Percentiles rank a stretch among this genome's conserved stretches.
Conservation (phyloP, 2,329 filamentous ascomycete species). For the Didymella arachidicola region DNA sequence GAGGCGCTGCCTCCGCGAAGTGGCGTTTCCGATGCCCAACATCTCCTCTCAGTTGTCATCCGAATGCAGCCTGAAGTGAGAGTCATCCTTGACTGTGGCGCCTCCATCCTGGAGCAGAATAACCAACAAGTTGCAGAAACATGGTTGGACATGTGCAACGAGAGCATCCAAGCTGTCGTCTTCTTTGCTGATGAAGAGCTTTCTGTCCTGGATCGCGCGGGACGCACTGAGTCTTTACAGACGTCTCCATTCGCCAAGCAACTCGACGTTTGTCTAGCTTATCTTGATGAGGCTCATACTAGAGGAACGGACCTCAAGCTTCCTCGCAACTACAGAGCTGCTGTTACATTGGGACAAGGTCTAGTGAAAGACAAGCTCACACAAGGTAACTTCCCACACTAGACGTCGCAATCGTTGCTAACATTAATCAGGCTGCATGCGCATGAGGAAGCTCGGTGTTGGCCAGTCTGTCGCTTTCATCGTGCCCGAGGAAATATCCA, state of each 20-base stretch:
- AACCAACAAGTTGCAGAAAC: constrained; percentile 51
- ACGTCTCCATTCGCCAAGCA: constrained; percentile 66
- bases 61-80: constrained; percentile 43
- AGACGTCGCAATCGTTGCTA: constrained; percentile 51
- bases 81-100: constrained; percentile 75
- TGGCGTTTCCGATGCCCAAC: no score
- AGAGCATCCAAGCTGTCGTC: constrained; percentile 53
- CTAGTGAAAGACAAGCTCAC: constrained; percentile 73
- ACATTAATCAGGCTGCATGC: constrained; percentile 53
- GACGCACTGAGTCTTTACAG: constrained; percentile 59
- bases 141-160: constrained; percentile 60
- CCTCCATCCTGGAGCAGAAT: constrained; percentile 70
- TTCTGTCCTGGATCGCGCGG: constrained; percentile 60
- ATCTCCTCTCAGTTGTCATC: background rate
- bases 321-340: constrained; percentile 66
- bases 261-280: constrained; percentile 68
- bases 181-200: constrained; percentile 66
- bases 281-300: constrained; percentile 74
- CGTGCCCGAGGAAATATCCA: constrained; percentile 65
- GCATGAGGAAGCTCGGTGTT: constrained; percentile 63
- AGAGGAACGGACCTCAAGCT: constrained; percentile 73
- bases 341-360: constrained; percentile 70
- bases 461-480: constrained; percentile 72
- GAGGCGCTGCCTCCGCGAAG: constrained; percentile 2
- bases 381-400: constrained; percentile 59